These are phyloP conservation scores for Sporothrix protearum DNA, from an alignment of 2,329 filamentous ascomycete species.

Conservation along the genomic window DNA sequence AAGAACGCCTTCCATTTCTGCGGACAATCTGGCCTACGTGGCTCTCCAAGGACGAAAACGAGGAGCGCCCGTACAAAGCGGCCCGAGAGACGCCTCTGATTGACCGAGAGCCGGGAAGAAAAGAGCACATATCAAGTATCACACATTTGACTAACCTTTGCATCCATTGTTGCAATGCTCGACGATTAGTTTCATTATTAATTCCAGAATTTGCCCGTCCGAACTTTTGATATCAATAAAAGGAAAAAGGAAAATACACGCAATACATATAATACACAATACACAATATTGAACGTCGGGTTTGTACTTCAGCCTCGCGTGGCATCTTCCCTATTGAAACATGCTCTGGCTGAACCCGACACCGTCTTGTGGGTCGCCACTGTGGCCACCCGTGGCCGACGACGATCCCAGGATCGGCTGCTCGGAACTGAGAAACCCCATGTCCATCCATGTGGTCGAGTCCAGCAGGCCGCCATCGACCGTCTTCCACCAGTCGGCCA, in stretches of 20 bases:
- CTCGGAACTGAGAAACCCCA: conserved; percentile 27
- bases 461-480: conserved; percentile 27
- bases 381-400: background rate
- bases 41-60: background rate
- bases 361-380: background rate
- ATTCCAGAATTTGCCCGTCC: background rate
- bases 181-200: background rate
- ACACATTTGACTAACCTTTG: background rate
- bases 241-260: background rate
- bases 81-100: background rate
- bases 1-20: background rate
- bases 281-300: background rate
- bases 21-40: background rate
- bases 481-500: conserved; percentile 28
- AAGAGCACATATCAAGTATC: background rate
- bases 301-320: too few species aligned
- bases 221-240: conserved; percentile 6
- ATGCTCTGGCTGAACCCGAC: conserved; percentile 14
- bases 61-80: background rate
- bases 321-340: conserved; percentile 12
- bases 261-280: background rate
- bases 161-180: too few species aligned
- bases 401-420: conserved; percentile 24
- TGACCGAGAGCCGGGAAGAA: background rate
- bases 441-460: conserved; percentile 29